Percentiles rank a stretch among this genome's conserved stretches.
phyloP scores from a whole-genome alignment of 1,139 yeast genomes.

The Hemisphaericaspora subhashii region DNA sequence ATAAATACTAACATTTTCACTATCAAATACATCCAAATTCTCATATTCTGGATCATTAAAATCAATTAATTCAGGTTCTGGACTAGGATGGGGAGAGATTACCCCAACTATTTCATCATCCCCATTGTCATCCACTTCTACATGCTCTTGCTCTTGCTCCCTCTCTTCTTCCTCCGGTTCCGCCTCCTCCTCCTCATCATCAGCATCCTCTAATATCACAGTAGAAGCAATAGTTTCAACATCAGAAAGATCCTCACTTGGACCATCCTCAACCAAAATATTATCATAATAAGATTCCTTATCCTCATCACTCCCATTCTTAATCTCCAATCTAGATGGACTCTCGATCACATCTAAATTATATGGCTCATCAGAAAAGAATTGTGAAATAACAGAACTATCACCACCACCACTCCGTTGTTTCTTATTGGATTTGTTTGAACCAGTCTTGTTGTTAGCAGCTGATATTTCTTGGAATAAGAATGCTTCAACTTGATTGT shows the following conservation, averaged over 20 bases:
- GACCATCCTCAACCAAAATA: background rate
- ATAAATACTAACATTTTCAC: conserved; percentile 10
- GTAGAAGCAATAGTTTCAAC: conserved; percentile 9
- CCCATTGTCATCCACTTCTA: background rate
- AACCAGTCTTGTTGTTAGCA: background rate
- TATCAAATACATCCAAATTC: conserved; percentile 12
- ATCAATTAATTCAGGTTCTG: conserved; percentile 11
- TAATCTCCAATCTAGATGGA: conserved; percentile 1
- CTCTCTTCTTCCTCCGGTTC: background rate
- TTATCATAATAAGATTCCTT: conserved; percentile 1
- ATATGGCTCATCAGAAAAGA: conserved; percentile 9
- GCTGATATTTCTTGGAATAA: conserved; percentile 5
- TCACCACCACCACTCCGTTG: conserved; percentile 1
- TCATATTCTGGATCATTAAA: conserved; percentile 11
- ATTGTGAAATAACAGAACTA: conserved; percentile 12
- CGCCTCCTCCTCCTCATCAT: background rate
- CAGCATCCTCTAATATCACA: conserved; percentile 1
- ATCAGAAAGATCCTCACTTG: conserved; percentile 3
- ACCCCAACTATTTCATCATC: background rate
- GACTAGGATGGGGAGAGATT: conserved; percentile 7
- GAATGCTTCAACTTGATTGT: conserved; percentile 7
- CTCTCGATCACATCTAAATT: background rate
- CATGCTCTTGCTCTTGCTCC: background rate
- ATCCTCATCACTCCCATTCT: conserved; percentile 1
- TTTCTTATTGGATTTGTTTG: conserved; percentile 4